Percentiles rank a stretch among this genome's conserved stretches.
phyloP scores from a whole-genome alignment of 2,329 filamentous ascomycete genomes.

The Fusarium staphyleae region DNA sequence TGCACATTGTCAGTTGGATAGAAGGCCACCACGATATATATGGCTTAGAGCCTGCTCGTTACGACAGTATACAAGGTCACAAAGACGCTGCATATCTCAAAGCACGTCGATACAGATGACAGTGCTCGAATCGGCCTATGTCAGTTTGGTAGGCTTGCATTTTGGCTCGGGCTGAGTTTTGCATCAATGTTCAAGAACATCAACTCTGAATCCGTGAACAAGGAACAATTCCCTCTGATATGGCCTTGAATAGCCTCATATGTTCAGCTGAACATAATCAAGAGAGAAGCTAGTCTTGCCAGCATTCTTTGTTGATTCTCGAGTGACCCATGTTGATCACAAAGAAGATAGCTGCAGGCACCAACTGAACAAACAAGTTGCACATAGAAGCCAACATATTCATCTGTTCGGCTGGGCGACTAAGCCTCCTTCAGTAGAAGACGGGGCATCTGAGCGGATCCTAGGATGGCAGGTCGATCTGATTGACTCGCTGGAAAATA shows the following conservation, averaged over 20 bases:
- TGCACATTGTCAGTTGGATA: background rate
- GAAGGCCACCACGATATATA: background rate
- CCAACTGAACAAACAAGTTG: too few species aligned
- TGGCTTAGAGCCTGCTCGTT: background rate
- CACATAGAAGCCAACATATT: background rate
- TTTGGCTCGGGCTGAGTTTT: background rate
- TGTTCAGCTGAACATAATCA: constrained; percentile 1
- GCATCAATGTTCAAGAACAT: background rate
- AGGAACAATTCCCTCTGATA: background rate
- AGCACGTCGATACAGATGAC: too few species aligned
- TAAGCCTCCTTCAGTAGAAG: background rate
- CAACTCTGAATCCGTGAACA: background rate
- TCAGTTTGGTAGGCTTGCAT: background rate
- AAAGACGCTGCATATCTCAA: background rate
- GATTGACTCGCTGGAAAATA: constrained; percentile 16
- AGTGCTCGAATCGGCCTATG: too few species aligned
- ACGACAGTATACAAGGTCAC: background rate
- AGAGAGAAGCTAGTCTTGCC: too few species aligned
- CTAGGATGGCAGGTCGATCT: constrained; percentile 10
- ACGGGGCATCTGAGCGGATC: background rate
- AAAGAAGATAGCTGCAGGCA: too few species aligned
- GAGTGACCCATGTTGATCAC: too few species aligned
- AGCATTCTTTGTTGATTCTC: background rate
- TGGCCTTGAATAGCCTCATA: background rate
- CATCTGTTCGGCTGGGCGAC: background rate